Base-by-base conservation (phyloP, 371 early-diverging fungal genomes). In the Rhizopus microsporus region DNA sequence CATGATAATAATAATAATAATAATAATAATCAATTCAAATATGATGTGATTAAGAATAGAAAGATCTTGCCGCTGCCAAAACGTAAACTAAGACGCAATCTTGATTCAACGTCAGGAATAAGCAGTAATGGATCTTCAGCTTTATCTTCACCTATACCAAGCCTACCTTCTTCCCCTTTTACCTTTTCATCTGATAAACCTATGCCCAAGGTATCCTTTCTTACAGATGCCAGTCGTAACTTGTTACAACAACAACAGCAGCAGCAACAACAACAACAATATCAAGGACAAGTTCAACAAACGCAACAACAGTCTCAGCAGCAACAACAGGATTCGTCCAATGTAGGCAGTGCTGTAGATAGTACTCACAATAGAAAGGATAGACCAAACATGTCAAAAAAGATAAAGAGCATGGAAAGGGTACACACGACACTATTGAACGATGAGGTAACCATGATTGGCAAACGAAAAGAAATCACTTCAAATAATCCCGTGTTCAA, bases 61-160 rank as follows among this genome's bases (percentile, higher is more conserved):
- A 62, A 59, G 50, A 68, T 68, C 13, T 48, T 68, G 16, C 68
- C 68, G 2, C 50, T 68, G 49, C 68, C 68, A 16, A 68, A 68
- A 50, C 54, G 57, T 33, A 39, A 8, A 40, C 32, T 32, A 16
- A 32, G 33, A 39, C n/a, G 1, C 9, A 38, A 0, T 30, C 39
- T 16, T 48, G 48, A n/a, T 13, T 5, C 4, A 37, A 29, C 7
- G 5, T 37, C 46, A 46, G 8, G n/a, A 49, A 32, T 5, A 2
- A 17, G 17, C 29, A 49, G 31, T 13, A 49, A 29, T 7, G n/a
- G 30, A 45, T 33, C 33, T 8, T n/a, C 17, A 9, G 5, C 30
- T 8, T 6, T 31, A 8, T 12, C 6, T 30, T 31, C 7, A 30
- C 49, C 9, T 17, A 7, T 17, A 6, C 44, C 44, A 10, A 43